Percentiles rank a stretch among this genome's conserved stretches.
These are phyloP conservation scores for Syzygium aromaticum DNA, from an alignment of 345 rosid species.

Conservation along the genomic window DNA sequence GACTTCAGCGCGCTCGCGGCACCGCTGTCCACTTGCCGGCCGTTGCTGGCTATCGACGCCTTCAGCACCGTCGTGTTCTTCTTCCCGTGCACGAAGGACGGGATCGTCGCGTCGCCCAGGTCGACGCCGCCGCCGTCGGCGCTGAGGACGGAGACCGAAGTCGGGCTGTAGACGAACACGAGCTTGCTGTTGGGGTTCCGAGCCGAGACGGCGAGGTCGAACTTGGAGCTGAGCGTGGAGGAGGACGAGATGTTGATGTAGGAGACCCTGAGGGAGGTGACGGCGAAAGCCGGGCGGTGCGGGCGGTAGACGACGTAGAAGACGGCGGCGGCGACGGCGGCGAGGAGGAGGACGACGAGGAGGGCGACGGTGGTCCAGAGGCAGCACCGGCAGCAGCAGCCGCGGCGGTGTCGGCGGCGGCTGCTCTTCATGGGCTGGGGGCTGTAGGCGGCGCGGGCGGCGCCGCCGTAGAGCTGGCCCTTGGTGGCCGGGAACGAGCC, in stretches of 20 bases:
- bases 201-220: slow-evolving; percentile 55
- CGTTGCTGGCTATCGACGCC: slow-evolving; percentile 28
- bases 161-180: slow-evolving; percentile 42
- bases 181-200: slow-evolving; percentile 78
- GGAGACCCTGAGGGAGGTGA: slow-evolving; percentile 21
- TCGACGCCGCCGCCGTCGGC: slow-evolving; percentile 29
- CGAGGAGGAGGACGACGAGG: slow-evolving; percentile 22
- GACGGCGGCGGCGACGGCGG: slow-evolving; percentile 13
- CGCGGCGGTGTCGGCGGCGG: slow-evolving; percentile 20
- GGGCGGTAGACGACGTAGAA: slow-evolving; percentile 36
- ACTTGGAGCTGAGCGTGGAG: slow-evolving; percentile 33
- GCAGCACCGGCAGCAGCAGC: slow-evolving; percentile 23
- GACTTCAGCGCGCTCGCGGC: slow-evolving; percentile 37
- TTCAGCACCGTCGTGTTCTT: slow-evolving; percentile 67
- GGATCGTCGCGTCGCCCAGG: slow-evolving; percentile 48
- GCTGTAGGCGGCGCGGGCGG: slow-evolving; percentile 32
- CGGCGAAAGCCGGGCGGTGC: slow-evolving; percentile 29
- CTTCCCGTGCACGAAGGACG: slow-evolving; percentile 51
- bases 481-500: slow-evolving; percentile 29
- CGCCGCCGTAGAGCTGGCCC: slow-evolving; percentile 28
- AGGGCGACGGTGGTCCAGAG: slow-evolving; percentile 24
- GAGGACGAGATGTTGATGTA: slow-evolving; percentile 24
- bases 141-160: slow-evolving; percentile 23
- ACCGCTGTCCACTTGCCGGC: slow-evolving; percentile 28
- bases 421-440: slow-evolving; percentile 10